phyloP scores from a whole-genome alignment of 2,329 filamentous ascomycete species.

The Fusarium sp. region DNA sequence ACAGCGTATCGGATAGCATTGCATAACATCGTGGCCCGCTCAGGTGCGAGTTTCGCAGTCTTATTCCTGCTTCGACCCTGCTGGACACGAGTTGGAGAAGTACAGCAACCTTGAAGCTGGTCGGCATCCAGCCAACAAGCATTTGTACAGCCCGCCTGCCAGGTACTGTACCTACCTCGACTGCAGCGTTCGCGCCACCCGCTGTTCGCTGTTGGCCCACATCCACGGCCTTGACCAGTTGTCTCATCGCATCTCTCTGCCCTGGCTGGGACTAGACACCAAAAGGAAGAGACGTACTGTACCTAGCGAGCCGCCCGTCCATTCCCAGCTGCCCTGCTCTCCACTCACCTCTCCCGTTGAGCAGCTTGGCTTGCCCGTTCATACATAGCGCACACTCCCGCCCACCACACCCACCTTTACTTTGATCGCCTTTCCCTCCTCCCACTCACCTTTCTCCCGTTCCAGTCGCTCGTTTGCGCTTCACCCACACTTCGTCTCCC shows the following conservation, averaged over 20 bases:
- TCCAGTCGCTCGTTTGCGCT: conserved; percentile 50
- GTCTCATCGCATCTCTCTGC: conserved; percentile 15
- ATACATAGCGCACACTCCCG: conserved; percentile 44
- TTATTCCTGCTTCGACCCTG: conserved; percentile 6
- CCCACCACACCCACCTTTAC: conserved; percentile 42
- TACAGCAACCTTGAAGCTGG: conserved; percentile 25
- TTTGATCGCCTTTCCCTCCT: conserved; percentile 41
- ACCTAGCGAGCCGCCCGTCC: conserved; percentile 15
- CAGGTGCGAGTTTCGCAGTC: conserved; percentile 3
- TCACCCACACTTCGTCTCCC: conserved; percentile 39
- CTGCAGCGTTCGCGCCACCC: conserved; percentile 47
- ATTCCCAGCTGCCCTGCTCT: conserved; percentile 28
- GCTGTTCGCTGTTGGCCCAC: conserved; percentile 45
- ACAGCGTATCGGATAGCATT: conserved; percentile 10
- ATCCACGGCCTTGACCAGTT: conserved; percentile 32
- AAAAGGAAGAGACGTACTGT: conserved; percentile 21
- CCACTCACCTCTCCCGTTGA: conserved; percentile 28
- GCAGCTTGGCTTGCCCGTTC: conserved; percentile 23
- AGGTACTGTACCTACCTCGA: conserved; percentile 37
- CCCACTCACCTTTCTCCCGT: conserved; percentile 48
- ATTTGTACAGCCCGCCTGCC: conserved; percentile 26
- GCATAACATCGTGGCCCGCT: conserved; percentile 8
- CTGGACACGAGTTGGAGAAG: conserved; percentile 12
- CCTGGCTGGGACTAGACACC: conserved; percentile 15
- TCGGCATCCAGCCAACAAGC: conserved; percentile 28